phyloP scores from a whole-genome alignment of 2,329 filamentous ascomycete species.

The Phaeosphaeriaceae sp. region DNA sequence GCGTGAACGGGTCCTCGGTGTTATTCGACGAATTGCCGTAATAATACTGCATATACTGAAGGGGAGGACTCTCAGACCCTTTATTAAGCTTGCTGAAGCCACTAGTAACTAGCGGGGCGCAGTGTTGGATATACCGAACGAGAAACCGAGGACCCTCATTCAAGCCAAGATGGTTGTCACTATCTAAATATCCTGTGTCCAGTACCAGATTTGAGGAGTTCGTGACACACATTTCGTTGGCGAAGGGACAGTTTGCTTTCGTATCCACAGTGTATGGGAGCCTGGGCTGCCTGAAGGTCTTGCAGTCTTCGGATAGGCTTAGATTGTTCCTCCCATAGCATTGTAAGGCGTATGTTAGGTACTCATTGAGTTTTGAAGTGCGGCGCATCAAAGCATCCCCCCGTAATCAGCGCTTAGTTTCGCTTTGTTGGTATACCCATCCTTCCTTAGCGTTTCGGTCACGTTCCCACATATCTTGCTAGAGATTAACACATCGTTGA shows the following conservation, averaged over 20 bases:
- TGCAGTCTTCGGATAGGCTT: constrained; percentile 1
- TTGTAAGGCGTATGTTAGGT: constrained; percentile 14
- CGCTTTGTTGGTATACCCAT: neutral
- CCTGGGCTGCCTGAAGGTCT: constrained; percentile 2
- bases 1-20: too few relatives aligned
- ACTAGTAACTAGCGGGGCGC: constrained; percentile 11
- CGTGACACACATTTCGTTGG: constrained; percentile 8
- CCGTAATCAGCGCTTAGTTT: constrained; percentile 9
- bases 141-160: constrained; percentile 17
- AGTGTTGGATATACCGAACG: constrained; percentile 3
- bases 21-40: neutral
- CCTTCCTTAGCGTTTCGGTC: neutral
- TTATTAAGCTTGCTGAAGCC: neutral
- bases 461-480: constrained; percentile 33
- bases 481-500: constrained; percentile 39
- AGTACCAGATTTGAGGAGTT: constrained; percentile 13
- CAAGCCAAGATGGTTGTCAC: constrained; percentile 26
- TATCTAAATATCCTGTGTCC: constrained; percentile 26
- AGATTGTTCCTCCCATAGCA: constrained; percentile 11
- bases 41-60: neutral
- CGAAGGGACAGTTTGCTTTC: constrained; percentile 19
- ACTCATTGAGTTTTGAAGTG: constrained; percentile 4
- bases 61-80: neutral
- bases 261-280: constrained; percentile 5
- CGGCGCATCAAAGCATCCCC: too few relatives aligned